Evolutionary conservation across 352 stramenopile species (phyloP).

Genomic region (Phytophthora ramorum): DNA sequence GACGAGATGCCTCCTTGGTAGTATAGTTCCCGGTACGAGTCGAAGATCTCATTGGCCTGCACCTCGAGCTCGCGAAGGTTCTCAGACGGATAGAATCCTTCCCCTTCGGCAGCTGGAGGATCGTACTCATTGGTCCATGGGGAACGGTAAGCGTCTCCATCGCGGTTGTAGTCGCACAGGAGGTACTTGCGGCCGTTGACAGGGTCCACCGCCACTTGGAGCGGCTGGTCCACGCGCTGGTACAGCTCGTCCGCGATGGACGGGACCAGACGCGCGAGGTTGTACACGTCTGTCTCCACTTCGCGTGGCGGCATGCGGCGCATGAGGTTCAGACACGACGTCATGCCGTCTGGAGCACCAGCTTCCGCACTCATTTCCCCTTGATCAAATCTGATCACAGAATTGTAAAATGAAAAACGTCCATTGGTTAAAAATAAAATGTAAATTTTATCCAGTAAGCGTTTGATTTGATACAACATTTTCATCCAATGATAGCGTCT

Average conservation of each 20-base stretch:
- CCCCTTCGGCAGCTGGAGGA: constrained; percentile 70
- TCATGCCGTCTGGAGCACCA: constrained; percentile 60
- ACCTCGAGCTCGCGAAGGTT: constrained; percentile 92
- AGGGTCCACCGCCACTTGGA: constrained; percentile 89
- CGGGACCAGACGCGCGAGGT: constrained; percentile 83
- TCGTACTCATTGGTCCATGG: constrained; percentile 96
- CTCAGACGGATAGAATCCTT: constrained; percentile 92
- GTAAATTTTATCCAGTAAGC: background rate
- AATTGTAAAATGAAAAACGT: background rate
- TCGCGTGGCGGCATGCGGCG: constrained; percentile 88
- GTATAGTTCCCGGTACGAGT: constrained; percentile 97
- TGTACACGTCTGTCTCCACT: constrained; percentile 86
- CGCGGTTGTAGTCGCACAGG: constrained; percentile 96
- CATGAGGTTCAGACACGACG: constrained; percentile 90
- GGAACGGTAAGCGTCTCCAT: constrained; percentile 92
- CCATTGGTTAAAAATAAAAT: background rate
- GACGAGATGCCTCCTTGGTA: constrained; percentile 94
- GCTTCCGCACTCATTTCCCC: constrained; percentile 35
- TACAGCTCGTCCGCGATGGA: constrained; percentile 92
- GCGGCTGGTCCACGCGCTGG: constrained; percentile 93
- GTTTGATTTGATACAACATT: background rate
- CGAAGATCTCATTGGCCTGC: constrained; percentile 96
- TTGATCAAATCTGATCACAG: constrained; percentile 8
- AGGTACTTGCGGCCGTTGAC: constrained; percentile 92
- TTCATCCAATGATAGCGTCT: constrained; percentile 4